Evolutionary conservation across 257 asterid species (phyloP), one percentile per base, ranked within the genome.

Genomic region (Salvia hispanica): DNA sequence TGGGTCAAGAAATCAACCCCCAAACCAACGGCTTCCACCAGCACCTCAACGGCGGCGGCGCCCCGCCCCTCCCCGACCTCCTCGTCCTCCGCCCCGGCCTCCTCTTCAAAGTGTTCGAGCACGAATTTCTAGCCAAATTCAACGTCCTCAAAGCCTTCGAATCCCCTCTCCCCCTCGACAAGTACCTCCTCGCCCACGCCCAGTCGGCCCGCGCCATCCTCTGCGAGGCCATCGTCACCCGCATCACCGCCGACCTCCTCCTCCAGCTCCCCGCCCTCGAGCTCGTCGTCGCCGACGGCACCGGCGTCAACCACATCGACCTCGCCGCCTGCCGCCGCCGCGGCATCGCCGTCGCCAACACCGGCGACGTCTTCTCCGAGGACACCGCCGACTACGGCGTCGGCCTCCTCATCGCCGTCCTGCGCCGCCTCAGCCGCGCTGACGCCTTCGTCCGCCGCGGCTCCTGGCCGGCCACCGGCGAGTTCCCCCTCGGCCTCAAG

Each of bases 361-460:
- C 67, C 55, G 67, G 67, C 67, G 67, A 62, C 43, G 67, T 62
- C 67, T 62, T 62, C 67, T 44, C 67, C 43, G 67, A 44, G 55
- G 67, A 62, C 55, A 62, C 67, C 43, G 67, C 67, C 2, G 67
- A 62, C 67, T 62, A 62, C 67, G 67, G 67, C 67, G 67, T 62
- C 67, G 67, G 67, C 9, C 56, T 62, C 2, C 67, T 62, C 7
- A 62, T 62, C 67, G 14, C 4, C 54, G 67, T 62, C 56, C 12
- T 62, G 43, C 21, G 67, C 12, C 10, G 52, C 21, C 1, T 62
- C 67, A 44, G 67, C 55, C 56, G 39, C 56, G 45, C 25, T 25
- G 67, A 62, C 55, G 25, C 43, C 43, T 25, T 6, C 42, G 43
- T 62, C 67, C 67, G 67, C 43, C 42, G 67, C 67, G 53, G 55